Evolutionary conservation across 257 asterid genomes (phyloP), one percentile per base, ranked within the genome.

Genomic region (Mitragyna speciosa): DNA sequence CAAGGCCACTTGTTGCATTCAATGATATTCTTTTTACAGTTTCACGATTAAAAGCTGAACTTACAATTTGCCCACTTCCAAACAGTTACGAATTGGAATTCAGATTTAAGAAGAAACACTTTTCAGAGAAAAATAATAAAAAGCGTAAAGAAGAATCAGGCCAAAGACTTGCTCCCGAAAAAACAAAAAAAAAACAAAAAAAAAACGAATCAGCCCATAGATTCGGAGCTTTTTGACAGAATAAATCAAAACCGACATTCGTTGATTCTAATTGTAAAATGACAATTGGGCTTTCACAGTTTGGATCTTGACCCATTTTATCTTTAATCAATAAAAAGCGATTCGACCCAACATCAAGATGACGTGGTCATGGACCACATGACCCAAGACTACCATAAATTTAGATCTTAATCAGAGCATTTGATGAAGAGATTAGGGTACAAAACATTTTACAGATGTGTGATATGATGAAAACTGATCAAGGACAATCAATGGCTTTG

Each of bases 1-100:
- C 36, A 74, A 74, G n/a, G 30, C 78, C 78, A 74, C 49, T 74
- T 56, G 78, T 22, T 36, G 14, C 39, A 39, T 72, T 49, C 61
- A 22, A 14, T 49, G 48, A 2, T 36, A 15, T 47, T 72, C 63
- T 72, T 41, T n/a, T 49, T 61, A 19, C 33, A 12, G n/a, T 10
- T 45, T 45, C 49, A 45, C 49, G 11, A 45, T 45, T 45, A 6
- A 61, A 71, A 45, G 33, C 14, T n/a, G 54, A n/a, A 41, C 76
- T 5, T 14, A 26, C 61, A 71, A 71, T 9, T 47, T 71, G 24
- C 61, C 76, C 47, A 71, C 33, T 26, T 33, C 47, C 59, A 1
- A 48, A 64, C 15, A n/a, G n/a, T 24, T 45, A 12, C 10, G 39
- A 28, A 31, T 28, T 11, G 26, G 43, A 66, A 26, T 72, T 72